Evolutionary conservation across 805 yeast species (phyloP).

Genomic region (Lachancea waltii): DNA sequence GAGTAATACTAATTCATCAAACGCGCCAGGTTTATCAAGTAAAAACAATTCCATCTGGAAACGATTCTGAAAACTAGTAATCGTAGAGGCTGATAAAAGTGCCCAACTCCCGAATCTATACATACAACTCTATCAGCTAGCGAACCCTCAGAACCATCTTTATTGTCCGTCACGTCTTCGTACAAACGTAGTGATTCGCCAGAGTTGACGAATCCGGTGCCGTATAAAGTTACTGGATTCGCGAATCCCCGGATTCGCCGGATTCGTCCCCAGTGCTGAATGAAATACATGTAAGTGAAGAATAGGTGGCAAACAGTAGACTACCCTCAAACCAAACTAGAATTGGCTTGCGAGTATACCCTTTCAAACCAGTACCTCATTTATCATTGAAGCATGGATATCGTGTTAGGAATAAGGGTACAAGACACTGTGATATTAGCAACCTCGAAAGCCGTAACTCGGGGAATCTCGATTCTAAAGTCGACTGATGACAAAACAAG

Average conservation of each 20-base stretch:
- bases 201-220: background rate
- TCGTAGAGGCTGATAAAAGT: background rate
- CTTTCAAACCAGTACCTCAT: too few relatives aligned
- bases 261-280: background rate
- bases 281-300: too few relatives aligned
- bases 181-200: background rate
- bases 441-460: constrained; percentile 89
- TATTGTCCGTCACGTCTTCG: background rate
- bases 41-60: background rate
- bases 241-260: background rate
- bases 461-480: constrained; percentile 81
- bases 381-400: constrained; percentile 89
- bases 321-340: too few relatives aligned
- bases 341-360: too few relatives aligned
- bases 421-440: constrained; percentile 79
- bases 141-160: background rate
- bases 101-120: background rate
- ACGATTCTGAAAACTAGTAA: background rate
- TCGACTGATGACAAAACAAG: constrained; percentile 77
- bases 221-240: background rate
- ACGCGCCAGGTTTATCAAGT: background rate
- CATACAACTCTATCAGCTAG: background rate
- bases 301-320: too few relatives aligned
- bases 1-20: too few relatives aligned
- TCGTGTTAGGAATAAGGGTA: constrained; percentile 78